Evolutionary conservation across 2,329 filamentous ascomycete genomes (phyloP), one percentile per base, ranked within the genome.

Genomic region (Botrytis aclada): DNA sequence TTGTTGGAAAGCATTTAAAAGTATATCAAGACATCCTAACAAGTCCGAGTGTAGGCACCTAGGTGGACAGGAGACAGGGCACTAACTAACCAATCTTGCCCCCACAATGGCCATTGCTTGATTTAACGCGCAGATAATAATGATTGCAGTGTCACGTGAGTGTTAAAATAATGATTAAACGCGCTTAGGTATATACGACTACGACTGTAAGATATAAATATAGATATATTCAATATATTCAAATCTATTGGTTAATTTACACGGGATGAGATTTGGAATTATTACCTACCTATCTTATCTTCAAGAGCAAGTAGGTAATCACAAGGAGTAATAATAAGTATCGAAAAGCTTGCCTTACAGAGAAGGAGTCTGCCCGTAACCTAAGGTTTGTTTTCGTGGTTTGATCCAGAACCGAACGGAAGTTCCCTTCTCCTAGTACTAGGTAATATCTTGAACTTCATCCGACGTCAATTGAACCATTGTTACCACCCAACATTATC

Each of bases 361-460:
- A 54, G 47, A 54, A 54, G n/a, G 54, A 51, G 25, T n/a, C 22
- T 39, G 37, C 60, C 22, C 14, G 61, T 32, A 43, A 22, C n/a
- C n/a, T n/a, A n/a, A n/a, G n/a, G n/a, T n/a, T n/a, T n/a, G n/a
- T n/a, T n/a, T n/a, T n/a, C n/a, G n/a, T n/a, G 64, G 8, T 45
- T 45, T 67, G 4, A n/a, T n/a, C n/a, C 64, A 25, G 32, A 67
- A 39, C 64, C 45, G 64, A 54, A 67, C 64, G 64, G 64, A 66
- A 54, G 25, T 66, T 51, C 18, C 45, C 64, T 39, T 54, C 25
- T 22, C 22, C 58, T 56, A 56, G 51, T 25, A 14, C 25, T n/a
- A 54, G 47, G 47, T 6, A 51, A 16, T 66, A 22, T 51, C 25
- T n/a, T 29, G 12, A 66, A 66, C 64, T 10, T 67, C 64, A 67